These are phyloP conservation scores for Blakeslea trispora DNA, from an alignment of 371 early-diverging fungal species.

Conservation along the genomic window DNA sequence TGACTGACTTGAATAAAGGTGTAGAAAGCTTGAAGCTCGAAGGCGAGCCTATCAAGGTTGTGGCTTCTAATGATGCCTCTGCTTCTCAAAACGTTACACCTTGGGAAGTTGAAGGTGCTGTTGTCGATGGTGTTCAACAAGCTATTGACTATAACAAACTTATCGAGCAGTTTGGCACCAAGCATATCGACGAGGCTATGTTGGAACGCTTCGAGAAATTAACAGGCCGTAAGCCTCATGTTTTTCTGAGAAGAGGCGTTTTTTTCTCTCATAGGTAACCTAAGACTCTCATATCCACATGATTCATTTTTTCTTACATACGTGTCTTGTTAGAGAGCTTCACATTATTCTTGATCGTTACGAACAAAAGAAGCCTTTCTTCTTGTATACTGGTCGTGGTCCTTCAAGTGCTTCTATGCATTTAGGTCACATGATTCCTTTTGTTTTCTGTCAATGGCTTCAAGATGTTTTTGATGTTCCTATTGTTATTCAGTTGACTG, in stretches of 20 bases:
- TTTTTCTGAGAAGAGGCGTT: constrained; percentile 89
- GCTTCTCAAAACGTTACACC: constrained; percentile 85
- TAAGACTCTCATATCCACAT: too few relatives aligned
- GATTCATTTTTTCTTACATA: too few relatives aligned
- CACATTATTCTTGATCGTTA: constrained; percentile 83
- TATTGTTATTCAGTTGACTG: constrained; percentile 98
- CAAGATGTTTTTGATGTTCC: constrained; percentile 98
- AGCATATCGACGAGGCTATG: constrained; percentile 75
- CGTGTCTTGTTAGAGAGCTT: constrained; percentile 76
- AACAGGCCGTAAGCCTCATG: constrained; percentile 87
- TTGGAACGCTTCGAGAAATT: constrained; percentile 82
- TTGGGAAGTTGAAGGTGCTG: constrained; percentile 96
- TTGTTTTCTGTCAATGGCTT: constrained; percentile 97
- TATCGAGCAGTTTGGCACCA: constrained; percentile 94
- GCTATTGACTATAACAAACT: constrained; percentile 97
- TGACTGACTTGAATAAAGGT: constrained; percentile 18
- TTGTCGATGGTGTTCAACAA: constrained; percentile 82
- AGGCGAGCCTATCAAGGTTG: constrained; percentile 6
- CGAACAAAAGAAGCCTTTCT: constrained; percentile 97
- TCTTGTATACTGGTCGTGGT: constrained; percentile 99
- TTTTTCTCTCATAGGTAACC: constrained; percentile 97
- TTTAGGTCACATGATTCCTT: constrained; percentile 98
- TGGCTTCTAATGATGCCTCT: constrained; percentile 12
- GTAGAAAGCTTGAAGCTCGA: constrained; percentile 16
- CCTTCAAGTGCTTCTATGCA: constrained; percentile 98